Evolutionary conservation across 169 alveolate genomes (phyloP).

Genomic region (Plasmodium fragile): DNA sequence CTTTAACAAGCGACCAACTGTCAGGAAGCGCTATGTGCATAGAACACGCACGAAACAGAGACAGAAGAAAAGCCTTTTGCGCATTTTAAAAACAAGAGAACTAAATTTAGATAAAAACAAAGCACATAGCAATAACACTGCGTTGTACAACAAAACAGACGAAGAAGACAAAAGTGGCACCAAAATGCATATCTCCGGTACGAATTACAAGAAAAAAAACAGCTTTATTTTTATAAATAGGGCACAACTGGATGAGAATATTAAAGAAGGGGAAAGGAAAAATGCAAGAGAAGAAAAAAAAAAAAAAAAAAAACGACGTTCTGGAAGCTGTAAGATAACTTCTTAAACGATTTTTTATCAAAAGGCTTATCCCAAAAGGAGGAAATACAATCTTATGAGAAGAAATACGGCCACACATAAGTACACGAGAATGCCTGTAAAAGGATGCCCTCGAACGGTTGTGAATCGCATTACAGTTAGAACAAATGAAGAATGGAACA

Average conservation of each 20-base stretch:
- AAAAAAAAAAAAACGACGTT: constrained; percentile 8
- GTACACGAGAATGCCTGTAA: not conserved
- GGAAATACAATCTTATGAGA: not conserved
- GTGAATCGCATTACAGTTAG: not conserved
- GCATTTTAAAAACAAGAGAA: not conserved
- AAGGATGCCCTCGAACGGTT: not conserved
- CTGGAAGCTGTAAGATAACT: constrained; percentile 1
- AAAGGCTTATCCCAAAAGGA: not conserved
- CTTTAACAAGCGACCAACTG: not conserved
- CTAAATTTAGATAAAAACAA: not conserved
- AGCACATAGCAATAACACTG: not conserved
- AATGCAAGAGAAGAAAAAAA: constrained; percentile 4
- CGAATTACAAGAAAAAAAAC: not conserved
- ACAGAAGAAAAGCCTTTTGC: constrained; percentile 7
- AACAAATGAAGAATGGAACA: not conserved
- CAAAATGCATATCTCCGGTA: not conserved
- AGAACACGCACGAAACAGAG: constrained; percentile 11
- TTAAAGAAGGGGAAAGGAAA: not conserved
- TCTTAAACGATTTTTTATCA: constrained; percentile 21
- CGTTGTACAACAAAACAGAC: not conserved
- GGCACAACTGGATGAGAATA: not conserved
- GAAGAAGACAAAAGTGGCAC: not conserved
- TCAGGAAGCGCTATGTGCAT: constrained; percentile 17
- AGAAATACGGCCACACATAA: not conserved
- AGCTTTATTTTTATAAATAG: constrained; percentile 6